Evolutionary conservation across 495 filamentous ascomycete species (phyloP), one percentile per base, ranked within the genome.

Genomic region (Aspergillus panamensis): DNA sequence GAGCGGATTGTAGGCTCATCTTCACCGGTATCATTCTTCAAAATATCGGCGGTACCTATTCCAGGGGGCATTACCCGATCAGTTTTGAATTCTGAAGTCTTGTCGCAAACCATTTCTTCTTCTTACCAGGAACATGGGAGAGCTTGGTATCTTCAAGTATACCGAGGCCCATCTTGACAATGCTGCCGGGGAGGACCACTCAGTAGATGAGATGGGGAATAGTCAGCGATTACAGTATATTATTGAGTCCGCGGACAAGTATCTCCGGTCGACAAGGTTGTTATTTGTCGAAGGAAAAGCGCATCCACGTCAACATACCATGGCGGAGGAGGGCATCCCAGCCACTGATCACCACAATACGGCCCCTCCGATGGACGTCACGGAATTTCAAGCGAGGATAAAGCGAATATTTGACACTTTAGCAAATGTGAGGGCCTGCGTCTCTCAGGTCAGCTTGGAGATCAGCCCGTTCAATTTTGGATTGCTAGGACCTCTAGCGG

Each of bases 81-180:
- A 43, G 29, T 33, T 51, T 31, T 20, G 3, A 19, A 58, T 8
- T 25, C 25, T 2, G 25, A 5, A 25, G 25, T 25, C 25, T 25
- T 25, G 2, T 13, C 19, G 21, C 32, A 39, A 16, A 8, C 7
- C 8, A 9, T 48, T 31, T 2, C 21, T n/a, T 19, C 16, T 33
- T 16, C 68, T 61, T 76, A 95, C 91, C 91, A 52, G 91, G 90
- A 53, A 93, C 89, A 67, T 87, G 81, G 59, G 79, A 75, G 37
- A 81, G 73, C 57, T 79, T 77, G 48, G 59, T 75, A 64, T 87
- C 82, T 61, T 93, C 85, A 52, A 96, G 75, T 51, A 96, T 82
- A 37, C 90, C 88, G 59, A 96, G 77, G n/a, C 89, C 89, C 91
- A 96, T 96, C 31, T 60, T 68, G 43, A 58, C 33, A 29, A 25